Percentiles rank a stretch among this genome's conserved stretches.
Evolutionary conservation across 106 monocot genomes (phyloP).

Genomic region (Allium cepa): DNA sequence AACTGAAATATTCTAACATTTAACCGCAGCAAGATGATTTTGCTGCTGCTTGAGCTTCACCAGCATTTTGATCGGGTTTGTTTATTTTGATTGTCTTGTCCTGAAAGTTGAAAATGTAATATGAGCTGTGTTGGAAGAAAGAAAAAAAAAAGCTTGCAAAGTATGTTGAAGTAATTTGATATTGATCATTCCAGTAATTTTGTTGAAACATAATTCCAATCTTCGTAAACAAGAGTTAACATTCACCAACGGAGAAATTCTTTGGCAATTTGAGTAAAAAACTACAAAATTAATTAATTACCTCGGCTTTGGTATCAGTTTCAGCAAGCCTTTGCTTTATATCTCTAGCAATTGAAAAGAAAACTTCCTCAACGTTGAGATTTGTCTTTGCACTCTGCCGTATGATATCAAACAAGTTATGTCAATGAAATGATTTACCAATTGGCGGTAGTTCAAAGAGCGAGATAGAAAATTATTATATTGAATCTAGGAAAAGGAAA

Average conservation of each 20-base stretch:
- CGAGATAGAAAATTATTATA: background rate
- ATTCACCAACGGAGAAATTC: background rate
- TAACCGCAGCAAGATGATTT: slow-evolving; percentile 53
- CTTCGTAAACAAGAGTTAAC: background rate
- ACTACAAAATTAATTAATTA: background rate
- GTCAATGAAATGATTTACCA: background rate
- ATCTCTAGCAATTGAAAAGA: slow-evolving; percentile 65
- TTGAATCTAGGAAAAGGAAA: background rate
- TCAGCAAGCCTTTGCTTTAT: slow-evolving; percentile 62
- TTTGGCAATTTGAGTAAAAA: background rate
- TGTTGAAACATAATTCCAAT: background rate
- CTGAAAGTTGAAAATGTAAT: slow-evolving; percentile 12
- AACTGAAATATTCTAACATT: no score
- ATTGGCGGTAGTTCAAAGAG: background rate
- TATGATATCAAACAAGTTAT: background rate
- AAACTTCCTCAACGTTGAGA: slow-evolving; percentile 58
- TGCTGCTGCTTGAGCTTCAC: slow-evolving; percentile 25
- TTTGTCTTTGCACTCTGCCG: slow-evolving; percentile 62
- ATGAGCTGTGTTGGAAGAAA: background rate
- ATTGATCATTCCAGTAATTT: background rate
- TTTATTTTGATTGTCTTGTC: slow-evolving; percentile 57
- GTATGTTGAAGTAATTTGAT: background rate
- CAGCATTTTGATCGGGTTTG: slow-evolving; percentile 47
- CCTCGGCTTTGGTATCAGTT: slow-evolving; percentile 46
- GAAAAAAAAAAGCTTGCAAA: background rate